A percentile compares a stretch with the other conserved stretches of the same genome.
Evolutionary conservation across 768 basidiomycete species (phyloP).

Genomic region (Saitozyma sp.): DNA sequence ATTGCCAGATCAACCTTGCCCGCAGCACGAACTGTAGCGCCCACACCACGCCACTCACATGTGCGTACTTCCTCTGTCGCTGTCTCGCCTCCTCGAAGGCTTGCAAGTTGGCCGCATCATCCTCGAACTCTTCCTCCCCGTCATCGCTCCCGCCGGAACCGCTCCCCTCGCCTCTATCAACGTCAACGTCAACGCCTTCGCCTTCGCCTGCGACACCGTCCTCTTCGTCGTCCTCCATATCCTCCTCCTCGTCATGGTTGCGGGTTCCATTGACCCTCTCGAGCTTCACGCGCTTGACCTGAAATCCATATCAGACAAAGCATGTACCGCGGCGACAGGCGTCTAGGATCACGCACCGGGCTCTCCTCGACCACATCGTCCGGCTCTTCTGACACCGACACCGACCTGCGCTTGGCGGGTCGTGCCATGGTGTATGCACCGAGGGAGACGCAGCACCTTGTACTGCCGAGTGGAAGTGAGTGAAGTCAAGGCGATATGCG

Average conservation of each 20-base stretch:
- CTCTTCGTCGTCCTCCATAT: background rate
- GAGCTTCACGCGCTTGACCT: background rate
- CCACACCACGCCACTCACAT: slow-evolving; percentile 48
- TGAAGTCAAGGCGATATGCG: too few relatives aligned
- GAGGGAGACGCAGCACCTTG: too few relatives aligned
- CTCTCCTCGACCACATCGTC: too few relatives aligned
- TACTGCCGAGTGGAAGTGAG: too few relatives aligned
- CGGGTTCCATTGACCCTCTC: background rate
- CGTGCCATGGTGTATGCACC: too few relatives aligned
- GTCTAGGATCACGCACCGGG: too few relatives aligned
- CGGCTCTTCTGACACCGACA: too few relatives aligned
- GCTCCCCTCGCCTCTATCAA: slow-evolving; percentile 46
- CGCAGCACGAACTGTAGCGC: background rate
- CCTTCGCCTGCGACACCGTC: background rate
- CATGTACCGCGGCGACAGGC: too few relatives aligned
- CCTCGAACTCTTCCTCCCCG: slow-evolving; percentile 60
- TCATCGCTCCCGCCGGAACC: slow-evolving; percentile 64
- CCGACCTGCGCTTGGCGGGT: too few relatives aligned
- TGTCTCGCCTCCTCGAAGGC: slow-evolving; percentile 40
- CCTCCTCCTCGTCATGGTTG: background rate
- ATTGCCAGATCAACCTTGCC: background rate
- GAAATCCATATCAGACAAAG: background rate
- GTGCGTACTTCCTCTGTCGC: slow-evolving; percentile 53
- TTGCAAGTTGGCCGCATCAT: slow-evolving; percentile 37
- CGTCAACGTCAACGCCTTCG: background rate